phyloP scores from a whole-genome alignment of 2,329 filamentous ascomycete species.

The Aspergillus sp. region DNA sequence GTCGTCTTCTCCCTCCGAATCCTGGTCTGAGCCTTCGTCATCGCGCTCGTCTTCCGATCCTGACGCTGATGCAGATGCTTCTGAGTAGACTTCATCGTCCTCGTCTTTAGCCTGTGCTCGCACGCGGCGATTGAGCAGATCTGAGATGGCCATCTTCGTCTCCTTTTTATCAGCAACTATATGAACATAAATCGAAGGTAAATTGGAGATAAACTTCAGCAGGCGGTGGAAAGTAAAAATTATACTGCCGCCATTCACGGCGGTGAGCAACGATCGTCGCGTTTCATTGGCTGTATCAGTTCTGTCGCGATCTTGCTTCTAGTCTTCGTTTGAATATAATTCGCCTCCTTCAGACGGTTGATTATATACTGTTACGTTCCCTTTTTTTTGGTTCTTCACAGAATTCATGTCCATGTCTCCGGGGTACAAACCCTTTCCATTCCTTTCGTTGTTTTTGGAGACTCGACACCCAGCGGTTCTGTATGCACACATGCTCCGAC shows the following conservation, averaged over 20 bases:
- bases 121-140: constrained; percentile 36
- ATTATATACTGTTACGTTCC: neutral
- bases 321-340: neutral
- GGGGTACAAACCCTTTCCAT: neutral
- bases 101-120: constrained; percentile 26
- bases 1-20: constrained; percentile 30
- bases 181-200: too few relatives aligned
- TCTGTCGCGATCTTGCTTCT: too few relatives aligned
- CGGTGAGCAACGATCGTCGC: constrained; percentile 13
- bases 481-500: too few relatives aligned
- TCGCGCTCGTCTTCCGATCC: constrained; percentile 6
- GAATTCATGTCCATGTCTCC: neutral
- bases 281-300: neutral
- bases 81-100: constrained; percentile 34
- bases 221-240: constrained; percentile 9
- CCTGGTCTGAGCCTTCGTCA: constrained; percentile 18
- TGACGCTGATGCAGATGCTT: constrained; percentile 15
- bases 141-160: constrained; percentile 28
- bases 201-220: too few relatives aligned
- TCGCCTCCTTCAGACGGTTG: neutral
- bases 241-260: constrained; percentile 19
- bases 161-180: too few relatives aligned
- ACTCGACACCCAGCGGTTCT: too few relatives aligned
- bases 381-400: neutral
- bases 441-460: too few relatives aligned